Percentiles rank a stretch among this genome's conserved stretches.
Evolutionary conservation across 225 moss, liverwort and hornwort species (phyloP).

Genomic region (Straminergon stramineum): DNA sequence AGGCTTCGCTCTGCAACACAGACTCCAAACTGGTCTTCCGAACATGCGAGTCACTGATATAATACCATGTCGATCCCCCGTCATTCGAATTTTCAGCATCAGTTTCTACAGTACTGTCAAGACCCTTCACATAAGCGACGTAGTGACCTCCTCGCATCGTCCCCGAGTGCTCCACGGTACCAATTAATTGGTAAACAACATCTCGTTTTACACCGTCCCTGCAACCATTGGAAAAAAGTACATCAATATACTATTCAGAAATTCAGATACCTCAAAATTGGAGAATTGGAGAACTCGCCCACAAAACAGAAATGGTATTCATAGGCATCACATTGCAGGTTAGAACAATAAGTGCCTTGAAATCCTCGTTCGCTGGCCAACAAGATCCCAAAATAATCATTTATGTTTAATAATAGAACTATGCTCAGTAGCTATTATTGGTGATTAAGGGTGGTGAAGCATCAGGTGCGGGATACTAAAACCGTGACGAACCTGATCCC

Average conservation of each 20-base stretch:
- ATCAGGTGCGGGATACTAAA: background rate
- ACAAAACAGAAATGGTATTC: background rate
- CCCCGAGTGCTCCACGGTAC: constrained; percentile 86
- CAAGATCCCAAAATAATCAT: background rate
- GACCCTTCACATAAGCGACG: constrained; percentile 78
- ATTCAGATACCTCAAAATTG: background rate
- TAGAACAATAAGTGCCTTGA: background rate
- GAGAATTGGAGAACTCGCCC: background rate
- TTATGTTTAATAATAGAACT: background rate
- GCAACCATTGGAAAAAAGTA: constrained; percentile 9
- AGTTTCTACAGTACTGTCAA: background rate
- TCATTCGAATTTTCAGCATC: background rate
- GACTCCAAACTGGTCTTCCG: constrained; percentile 66
- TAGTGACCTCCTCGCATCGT: constrained; percentile 87
- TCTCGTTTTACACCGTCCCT: constrained; percentile 46
- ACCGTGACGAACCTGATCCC: background rate
- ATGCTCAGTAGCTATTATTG: background rate
- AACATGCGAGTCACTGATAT: constrained; percentile 79
- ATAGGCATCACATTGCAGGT: background rate
- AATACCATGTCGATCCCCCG: constrained; percentile 60
- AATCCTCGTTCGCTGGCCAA: background rate
- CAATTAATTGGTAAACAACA: constrained; percentile 57
- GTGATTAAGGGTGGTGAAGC: background rate
- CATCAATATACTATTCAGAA: background rate
- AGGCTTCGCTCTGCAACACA: constrained; percentile 82